Conservation (phyloP, 1,139 yeast species). For the Suhomyces wounanorum region DNA sequence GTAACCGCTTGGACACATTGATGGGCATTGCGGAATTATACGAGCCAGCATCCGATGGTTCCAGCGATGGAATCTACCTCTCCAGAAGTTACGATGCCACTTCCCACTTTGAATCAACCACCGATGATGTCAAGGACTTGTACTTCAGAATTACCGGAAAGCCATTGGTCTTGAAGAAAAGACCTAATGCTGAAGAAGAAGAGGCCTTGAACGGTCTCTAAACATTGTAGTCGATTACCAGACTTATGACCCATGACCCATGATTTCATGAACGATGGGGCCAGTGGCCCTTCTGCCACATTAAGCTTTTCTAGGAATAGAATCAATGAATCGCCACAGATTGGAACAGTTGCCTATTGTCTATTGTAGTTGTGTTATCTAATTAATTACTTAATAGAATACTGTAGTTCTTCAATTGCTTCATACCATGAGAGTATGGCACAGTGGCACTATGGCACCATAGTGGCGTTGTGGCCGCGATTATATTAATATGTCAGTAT, state of each 20-base stretch:
- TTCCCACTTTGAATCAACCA: slow-evolving; percentile 93
- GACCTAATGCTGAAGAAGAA: slow-evolving; percentile 65
- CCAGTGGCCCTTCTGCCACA: neutral
- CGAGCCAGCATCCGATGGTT: slow-evolving; percentile 85
- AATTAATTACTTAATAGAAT: neutral
- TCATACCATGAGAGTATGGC: neutral
- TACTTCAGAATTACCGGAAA: slow-evolving; percentile 88
- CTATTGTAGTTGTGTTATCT: neutral
- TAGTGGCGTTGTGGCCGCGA: neutral
- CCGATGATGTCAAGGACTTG: slow-evolving; percentile 94
- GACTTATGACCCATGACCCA: neutral
- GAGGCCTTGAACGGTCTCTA: slow-evolving; percentile 26
- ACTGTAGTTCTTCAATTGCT: neutral
- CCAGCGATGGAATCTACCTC: slow-evolving; percentile 73
- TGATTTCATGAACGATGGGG: neutral
- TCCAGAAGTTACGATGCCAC: slow-evolving; percentile 92
- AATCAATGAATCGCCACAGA: neutral
- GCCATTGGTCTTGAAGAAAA: slow-evolving; percentile 82
- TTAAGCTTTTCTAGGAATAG: neutral
- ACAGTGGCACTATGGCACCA: neutral
- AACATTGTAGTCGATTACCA: neutral
- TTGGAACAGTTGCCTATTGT: neutral
- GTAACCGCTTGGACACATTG: slow-evolving; percentile 76
- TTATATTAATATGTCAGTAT: neutral
- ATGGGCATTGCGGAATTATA: slow-evolving; percentile 94